Evolutionary conservation across 2,329 filamentous ascomycete species (phyloP).

Genomic region (Pyrenophora seminiperda): DNA sequence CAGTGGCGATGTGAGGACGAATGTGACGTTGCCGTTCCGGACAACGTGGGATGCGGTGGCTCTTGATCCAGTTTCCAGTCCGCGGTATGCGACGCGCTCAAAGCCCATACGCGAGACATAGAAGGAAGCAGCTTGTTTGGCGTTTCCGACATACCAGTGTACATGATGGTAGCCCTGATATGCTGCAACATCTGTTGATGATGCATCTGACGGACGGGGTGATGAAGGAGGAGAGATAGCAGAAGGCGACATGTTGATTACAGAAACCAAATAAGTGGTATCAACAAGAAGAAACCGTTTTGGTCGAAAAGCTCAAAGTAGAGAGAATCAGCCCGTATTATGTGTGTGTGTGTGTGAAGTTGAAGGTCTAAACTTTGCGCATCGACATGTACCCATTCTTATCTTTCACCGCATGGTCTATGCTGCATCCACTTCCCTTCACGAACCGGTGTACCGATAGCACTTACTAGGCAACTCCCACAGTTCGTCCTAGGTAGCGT

Average conservation of each 20-base stretch:
- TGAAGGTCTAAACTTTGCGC: not conserved
- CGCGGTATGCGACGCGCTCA: constrained; percentile 78
- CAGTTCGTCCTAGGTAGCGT: constrained; percentile 24
- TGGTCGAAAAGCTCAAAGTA: not conserved
- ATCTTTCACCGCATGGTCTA: constrained; percentile 14
- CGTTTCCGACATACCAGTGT: constrained; percentile 96
- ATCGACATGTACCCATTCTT: constrained; percentile 21
- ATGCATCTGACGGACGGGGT: constrained; percentile 29
- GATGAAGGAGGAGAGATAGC: constrained; percentile 52
- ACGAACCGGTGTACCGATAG: constrained; percentile 30
- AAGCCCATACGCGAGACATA: constrained; percentile 90
- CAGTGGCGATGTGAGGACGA: constrained; percentile 83
- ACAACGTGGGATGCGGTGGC: constrained; percentile 84
- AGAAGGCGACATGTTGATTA: constrained; percentile 37
- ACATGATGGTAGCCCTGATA: constrained; percentile 91
- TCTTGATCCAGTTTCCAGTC: constrained; percentile 85
- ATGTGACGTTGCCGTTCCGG: constrained; percentile 74
- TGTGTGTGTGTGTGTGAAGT: not conserved
- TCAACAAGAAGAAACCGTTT: not conserved
- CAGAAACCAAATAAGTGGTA: not conserved
- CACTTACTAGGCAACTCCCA: constrained; percentile 16
- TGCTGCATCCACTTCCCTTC: constrained; percentile 25
- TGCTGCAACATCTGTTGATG: constrained; percentile 47
- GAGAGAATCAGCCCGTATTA: not conserved
- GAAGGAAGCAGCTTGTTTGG: constrained; percentile 90